These are phyloP conservation scores for Hygrophila difformis DNA, from an alignment of 257 asterid genomes.

Conservation along the genomic window DNA sequence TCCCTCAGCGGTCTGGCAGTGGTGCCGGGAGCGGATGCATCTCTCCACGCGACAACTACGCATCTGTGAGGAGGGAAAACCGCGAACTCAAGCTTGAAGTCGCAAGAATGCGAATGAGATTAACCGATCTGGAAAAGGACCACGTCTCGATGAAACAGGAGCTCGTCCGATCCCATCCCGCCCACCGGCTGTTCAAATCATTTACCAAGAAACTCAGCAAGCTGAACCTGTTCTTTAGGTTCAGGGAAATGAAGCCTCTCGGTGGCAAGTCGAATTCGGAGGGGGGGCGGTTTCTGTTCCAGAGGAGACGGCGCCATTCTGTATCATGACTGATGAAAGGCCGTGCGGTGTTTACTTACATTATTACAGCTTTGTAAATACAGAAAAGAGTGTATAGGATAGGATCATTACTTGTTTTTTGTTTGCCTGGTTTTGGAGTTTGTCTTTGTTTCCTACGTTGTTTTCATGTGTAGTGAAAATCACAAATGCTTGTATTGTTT, in stretches of 20 bases:
- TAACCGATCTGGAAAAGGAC: constrained; percentile 86
- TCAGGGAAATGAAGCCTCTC: constrained; percentile 38
- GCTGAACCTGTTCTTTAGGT: constrained; percentile 48
- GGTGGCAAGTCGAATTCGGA: constrained; percentile 48
- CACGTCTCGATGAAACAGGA: constrained; percentile 93
- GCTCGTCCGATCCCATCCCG: constrained; percentile 65
- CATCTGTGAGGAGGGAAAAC: constrained; percentile 88
- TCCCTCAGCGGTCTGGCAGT: constrained; percentile 75
- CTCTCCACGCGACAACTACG: constrained; percentile 92
- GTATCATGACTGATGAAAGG: constrained; percentile 51
- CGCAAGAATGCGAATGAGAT: constrained; percentile 94
- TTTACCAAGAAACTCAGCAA: constrained; percentile 66
- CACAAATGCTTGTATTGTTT: too few species aligned
- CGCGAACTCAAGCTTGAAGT: constrained; percentile 91
- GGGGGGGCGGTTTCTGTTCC: constrained; percentile 51
- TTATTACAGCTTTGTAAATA: too few species aligned
- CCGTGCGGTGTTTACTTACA: too few species aligned
- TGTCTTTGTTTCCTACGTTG: too few species aligned
- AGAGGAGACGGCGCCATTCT: constrained; percentile 72
- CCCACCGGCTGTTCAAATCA: constrained; percentile 62
- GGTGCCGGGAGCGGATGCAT: constrained; percentile 93
- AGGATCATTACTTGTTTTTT: too few species aligned
- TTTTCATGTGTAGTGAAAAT: too few species aligned
- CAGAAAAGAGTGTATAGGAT: too few species aligned
- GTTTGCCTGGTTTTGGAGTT: too few species aligned